These are phyloP conservation scores for Jatropha podagrica DNA, from an alignment of 441 rosid genomes.

Conservation along the genomic window DNA sequence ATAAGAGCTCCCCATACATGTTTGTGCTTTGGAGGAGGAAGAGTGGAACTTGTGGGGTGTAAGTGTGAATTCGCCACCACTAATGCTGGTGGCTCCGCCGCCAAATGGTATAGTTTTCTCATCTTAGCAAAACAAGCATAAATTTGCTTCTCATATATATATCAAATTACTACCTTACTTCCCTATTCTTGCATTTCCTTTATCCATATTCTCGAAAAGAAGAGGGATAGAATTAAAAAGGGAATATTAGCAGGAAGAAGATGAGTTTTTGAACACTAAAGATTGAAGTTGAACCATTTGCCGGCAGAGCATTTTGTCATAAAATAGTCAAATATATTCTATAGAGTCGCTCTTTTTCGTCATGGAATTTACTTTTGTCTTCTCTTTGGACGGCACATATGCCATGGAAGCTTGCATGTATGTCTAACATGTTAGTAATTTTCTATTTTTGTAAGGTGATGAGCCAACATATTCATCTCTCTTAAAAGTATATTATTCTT, in stretches of 20 bases:
- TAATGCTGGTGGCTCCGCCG: slow-evolving; percentile 22
- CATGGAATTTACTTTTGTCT: slow-evolving; percentile 20
- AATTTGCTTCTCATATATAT: background rate
- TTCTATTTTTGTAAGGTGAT: background rate
- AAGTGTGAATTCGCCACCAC: background rate
- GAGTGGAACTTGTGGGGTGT: background rate
- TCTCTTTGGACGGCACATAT: slow-evolving; percentile 26
- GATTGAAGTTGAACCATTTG: slow-evolving; percentile 8
- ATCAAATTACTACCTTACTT: background rate
- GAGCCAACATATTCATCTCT: too few relatives aligned
- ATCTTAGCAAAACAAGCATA: background rate
- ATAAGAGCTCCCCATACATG: slow-evolving; percentile 28
- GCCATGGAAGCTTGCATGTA: slow-evolving; percentile 15
- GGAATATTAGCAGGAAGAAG: background rate
- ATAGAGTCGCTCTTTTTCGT: background rate
- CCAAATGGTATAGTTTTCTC: slow-evolving; percentile 14
- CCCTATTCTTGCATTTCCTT: background rate
- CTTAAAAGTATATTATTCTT: too few relatives aligned
- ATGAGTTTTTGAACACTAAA: slow-evolving; percentile 5
- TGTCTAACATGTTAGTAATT: background rate
- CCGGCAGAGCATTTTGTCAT: slow-evolving; percentile 33
- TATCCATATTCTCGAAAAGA: background rate
- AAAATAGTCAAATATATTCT: background rate
- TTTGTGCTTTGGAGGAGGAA: slow-evolving; percentile 10
- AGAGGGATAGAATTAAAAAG: background rate